Evolutionary conservation across 2,329 filamentous ascomycete genomes (phyloP).

Genomic region (Penicillium italicum): DNA sequence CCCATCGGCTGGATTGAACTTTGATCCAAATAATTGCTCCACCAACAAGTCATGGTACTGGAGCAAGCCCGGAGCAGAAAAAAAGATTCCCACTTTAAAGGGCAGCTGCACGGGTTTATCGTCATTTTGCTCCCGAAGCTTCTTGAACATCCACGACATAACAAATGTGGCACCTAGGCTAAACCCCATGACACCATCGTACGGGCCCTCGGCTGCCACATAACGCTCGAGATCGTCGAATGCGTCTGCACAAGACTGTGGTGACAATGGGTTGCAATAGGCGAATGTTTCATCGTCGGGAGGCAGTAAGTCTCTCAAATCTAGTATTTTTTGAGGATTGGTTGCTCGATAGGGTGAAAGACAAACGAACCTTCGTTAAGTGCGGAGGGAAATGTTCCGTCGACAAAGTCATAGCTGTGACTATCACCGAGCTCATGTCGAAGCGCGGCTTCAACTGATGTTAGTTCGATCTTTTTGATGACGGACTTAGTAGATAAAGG

Average conservation of each 20-base stretch:
- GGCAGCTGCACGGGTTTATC: conserved; percentile 6
- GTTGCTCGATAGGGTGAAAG: background rate
- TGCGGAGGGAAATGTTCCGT: conserved; percentile 15
- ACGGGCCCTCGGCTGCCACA: conserved; percentile 26
- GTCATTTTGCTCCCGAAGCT: conserved; percentile 2
- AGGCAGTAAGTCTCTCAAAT: background rate
- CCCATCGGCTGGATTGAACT: background rate
- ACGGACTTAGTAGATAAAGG: background rate
- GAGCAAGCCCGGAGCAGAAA: conserved; percentile 11
- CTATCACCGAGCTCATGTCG: conserved; percentile 20
- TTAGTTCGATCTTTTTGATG: background rate
- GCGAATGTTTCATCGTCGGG: background rate
- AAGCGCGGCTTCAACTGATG: conserved; percentile 12
- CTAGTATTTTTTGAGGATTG: background rate
- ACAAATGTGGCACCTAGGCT: conserved; percentile 25
- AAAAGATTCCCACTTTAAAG: conserved; percentile 26
- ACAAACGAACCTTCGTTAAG: conserved; percentile 11
- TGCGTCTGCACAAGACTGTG: background rate
- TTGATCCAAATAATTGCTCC: background rate
- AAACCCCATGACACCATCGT: conserved; percentile 30
- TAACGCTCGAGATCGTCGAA: conserved; percentile 11
- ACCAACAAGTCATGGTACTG: background rate
- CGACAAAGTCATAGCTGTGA: conserved; percentile 24
- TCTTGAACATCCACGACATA: conserved; percentile 13
- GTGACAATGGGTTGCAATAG: background rate